Percentiles rank a stretch among this genome's conserved stretches.
These are phyloP conservation scores for Pseudozyma hubeiensis DNA, from an alignment of 1,284 basidiomycete genomes.

Conservation along the genomic window DNA sequence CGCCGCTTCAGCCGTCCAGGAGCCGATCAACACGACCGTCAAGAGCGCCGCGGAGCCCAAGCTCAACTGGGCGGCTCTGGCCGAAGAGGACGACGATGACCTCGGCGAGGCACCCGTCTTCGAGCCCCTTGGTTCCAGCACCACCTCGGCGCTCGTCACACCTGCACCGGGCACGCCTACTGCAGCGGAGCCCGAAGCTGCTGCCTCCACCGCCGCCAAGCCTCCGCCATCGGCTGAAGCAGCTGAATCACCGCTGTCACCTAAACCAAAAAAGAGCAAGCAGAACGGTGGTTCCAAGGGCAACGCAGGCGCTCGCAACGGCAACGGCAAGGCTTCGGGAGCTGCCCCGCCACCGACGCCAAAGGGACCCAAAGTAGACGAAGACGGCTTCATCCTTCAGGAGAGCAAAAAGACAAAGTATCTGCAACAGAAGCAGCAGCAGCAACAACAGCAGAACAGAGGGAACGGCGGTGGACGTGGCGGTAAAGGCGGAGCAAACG, in stretches of 20 bases:
- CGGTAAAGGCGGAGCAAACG: constrained; percentile 19
- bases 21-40: constrained; percentile 33
- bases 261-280: constrained; percentile 32
- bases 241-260: constrained; percentile 12
- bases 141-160: constrained; percentile 35
- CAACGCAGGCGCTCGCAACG: constrained; percentile 6
- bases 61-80: constrained; percentile 49
- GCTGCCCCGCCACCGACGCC: constrained; percentile 16
- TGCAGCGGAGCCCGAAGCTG: constrained; percentile 5
- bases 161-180: constrained; percentile 29
- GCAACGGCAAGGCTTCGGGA: constrained; percentile 1
- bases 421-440: constrained; percentile 46
- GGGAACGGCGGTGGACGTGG: constrained; percentile 13
- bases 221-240: background rate
- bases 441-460: constrained; percentile 28
- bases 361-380: constrained; percentile 35
- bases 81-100: constrained; percentile 49
- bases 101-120: constrained; percentile 46
- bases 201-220: constrained; percentile 3
- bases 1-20: constrained; percentile 20
- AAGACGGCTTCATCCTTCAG: constrained; percentile 53
- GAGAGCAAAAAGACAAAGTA: constrained; percentile 48
- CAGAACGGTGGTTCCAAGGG: constrained; percentile 15
- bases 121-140: constrained; percentile 29
- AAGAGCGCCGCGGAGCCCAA: constrained; percentile 24